Base-by-base conservation (phyloP, 2,329 filamentous ascomycete species). In the Aspergillus carbonarius region DNA sequence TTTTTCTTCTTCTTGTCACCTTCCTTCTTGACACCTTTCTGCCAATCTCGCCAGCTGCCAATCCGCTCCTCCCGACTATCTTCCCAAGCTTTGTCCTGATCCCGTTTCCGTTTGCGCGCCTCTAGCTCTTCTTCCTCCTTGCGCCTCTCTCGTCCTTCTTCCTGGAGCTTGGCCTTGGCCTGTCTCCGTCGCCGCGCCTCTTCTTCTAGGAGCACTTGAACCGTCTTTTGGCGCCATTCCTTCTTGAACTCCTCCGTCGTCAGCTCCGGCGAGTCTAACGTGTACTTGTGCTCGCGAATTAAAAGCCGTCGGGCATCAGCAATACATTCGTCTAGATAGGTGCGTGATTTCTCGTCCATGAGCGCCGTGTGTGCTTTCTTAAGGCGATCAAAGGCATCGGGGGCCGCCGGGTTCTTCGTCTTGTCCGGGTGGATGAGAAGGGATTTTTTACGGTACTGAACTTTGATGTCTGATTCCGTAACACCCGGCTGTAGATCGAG, bases 351-450 rank as follows among this genome's bases (percentile, higher is more conserved):
- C 80, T 98, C 93, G 75, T 99, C 95, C 81, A 96, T 89, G 4
- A 99, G 85, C 68, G 91, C 86, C 2, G 88, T 90, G 72, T 98
- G 92, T 0, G 95, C 95, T 78, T 98, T 97, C 72, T 96, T 96
- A 27, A 99, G 84, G 9, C 93, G 88, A 78, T 99, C 95, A 73
- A 99, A 99, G 65, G 95, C 95, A 70, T 98, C 95, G 3, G 95
- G 93, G 0, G 95, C 95, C 50, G 83, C 85, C 0, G 92, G 89
- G 72, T 99, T 98, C 71, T 88, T 88, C 57, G 95, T 97, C 77
- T 99, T 99, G 81, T 99, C 95, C 6, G 95, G 95, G 81, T 99
- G 95, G 80, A 99, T 98, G 50, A 99, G 87, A 58, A 99, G 88
- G n/a, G 95, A 99, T 78, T 97, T 98, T 70, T 92, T 93, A 81